These are phyloP conservation scores for Tetrahymena elliotti DNA, from an alignment of 73 alveolate genomes.

Conservation along the genomic window DNA sequence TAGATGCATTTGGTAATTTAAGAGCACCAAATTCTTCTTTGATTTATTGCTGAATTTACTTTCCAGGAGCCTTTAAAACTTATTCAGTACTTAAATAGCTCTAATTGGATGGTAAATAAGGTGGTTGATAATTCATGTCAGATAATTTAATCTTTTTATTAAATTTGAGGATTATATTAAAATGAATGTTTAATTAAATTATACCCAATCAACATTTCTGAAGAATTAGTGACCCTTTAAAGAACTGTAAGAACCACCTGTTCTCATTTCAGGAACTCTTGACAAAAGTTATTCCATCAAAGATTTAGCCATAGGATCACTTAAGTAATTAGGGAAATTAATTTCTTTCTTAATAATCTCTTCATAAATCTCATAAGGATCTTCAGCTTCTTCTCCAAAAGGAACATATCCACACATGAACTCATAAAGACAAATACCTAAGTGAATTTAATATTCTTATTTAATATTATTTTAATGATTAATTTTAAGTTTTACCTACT, in stretches of 20 bases:
- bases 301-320: slow-evolving; percentile 9
- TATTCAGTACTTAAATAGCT: background rate
- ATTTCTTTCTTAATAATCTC: background rate
- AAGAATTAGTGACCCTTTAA: slow-evolving; percentile 28
- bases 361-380: background rate
- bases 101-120: background rate
- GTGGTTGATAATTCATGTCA: background rate
- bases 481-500: background rate
- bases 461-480: background rate
- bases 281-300: slow-evolving; percentile 26
- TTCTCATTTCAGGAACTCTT: slow-evolving; percentile 27
- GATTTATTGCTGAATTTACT: background rate
- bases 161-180: background rate
- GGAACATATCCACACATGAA: background rate
- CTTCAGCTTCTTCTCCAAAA: background rate
- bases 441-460: background rate
- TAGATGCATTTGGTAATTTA: background rate
- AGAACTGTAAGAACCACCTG: slow-evolving; percentile 28
- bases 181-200: background rate
- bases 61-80: background rate
- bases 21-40: background rate
- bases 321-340: background rate
- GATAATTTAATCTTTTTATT: background rate
- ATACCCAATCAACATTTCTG: slow-evolving; percentile 25
- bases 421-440: background rate